These are phyloP conservation scores for Cadophora gregata DNA, from an alignment of 2,329 filamentous ascomycete genomes.

Conservation along the genomic window DNA sequence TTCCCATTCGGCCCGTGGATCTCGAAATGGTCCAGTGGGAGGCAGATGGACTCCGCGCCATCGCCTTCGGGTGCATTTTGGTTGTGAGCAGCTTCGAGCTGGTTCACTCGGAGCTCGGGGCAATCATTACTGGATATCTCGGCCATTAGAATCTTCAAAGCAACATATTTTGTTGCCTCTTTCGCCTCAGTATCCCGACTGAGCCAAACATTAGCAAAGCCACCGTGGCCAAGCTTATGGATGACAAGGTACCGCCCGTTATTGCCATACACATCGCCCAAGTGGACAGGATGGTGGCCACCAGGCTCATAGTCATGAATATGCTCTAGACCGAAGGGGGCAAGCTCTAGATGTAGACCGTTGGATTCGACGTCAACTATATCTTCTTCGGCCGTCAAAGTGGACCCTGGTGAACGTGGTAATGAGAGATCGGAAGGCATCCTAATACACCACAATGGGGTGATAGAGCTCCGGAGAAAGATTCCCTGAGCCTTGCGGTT, in stretches of 20 bases:
- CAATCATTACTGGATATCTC: slow-evolving; percentile 21
- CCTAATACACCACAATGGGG: slow-evolving; percentile 14
- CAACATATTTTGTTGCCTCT: slow-evolving; percentile 21
- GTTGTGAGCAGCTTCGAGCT: slow-evolving; percentile 11
- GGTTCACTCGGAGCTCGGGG: slow-evolving; percentile 23
- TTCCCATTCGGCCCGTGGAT: slow-evolving; percentile 27
- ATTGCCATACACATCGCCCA: slow-evolving; percentile 32
- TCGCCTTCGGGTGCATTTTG: background rate
- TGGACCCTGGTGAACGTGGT: slow-evolving; percentile 20
- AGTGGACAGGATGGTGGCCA: slow-evolving; percentile 38
- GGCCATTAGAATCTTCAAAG: slow-evolving; percentile 29
- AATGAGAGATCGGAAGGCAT: slow-evolving; percentile 21
- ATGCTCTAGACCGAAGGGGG: slow-evolving; percentile 24
- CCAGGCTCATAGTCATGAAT: slow-evolving; percentile 29
- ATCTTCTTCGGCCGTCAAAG: slow-evolving; percentile 8
- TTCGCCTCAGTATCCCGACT: slow-evolving; percentile 41
- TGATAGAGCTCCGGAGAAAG: slow-evolving; percentile 18
- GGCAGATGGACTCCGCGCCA: slow-evolving; percentile 15
- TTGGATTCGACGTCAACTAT: slow-evolving; percentile 14
- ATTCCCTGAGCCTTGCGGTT: slow-evolving; percentile 17
- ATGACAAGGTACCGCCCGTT: slow-evolving; percentile 44
- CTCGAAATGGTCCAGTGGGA: slow-evolving; percentile 22
- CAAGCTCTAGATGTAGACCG: slow-evolving; percentile 19
- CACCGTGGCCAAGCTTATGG: slow-evolving; percentile 49
- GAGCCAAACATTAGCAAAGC: slow-evolving; percentile 51